A percentile compares a stretch with the other conserved stretches of the same genome.
Evolutionary conservation across 441 rosid species (phyloP).

Genomic region (Erysimum pusillum): DNA sequence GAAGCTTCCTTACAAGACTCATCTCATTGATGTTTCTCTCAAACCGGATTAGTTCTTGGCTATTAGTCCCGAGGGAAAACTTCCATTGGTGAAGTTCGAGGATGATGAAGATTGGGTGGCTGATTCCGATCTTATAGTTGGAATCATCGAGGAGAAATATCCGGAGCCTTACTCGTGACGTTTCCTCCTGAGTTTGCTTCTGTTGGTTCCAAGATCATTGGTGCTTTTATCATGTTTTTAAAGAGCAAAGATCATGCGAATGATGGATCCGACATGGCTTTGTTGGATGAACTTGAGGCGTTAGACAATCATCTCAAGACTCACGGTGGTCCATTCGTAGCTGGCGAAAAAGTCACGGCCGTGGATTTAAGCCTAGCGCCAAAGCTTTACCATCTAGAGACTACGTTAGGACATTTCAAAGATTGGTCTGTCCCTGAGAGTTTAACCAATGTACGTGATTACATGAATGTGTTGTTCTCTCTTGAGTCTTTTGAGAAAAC

Average conservation of each 20-base stretch:
- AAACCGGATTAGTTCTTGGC: neutral
- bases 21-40: neutral
- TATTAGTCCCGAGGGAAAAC: neutral
- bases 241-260: neutral
- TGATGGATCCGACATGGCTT: neutral
- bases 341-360: conserved; percentile 50
- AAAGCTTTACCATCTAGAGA: conserved; percentile 73
- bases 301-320: neutral
- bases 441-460: neutral
- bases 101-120: neutral
- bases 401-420: neutral
- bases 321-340: neutral
- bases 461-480: neutral
- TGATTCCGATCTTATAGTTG: neutral
- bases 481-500: neutral
- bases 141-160: neutral
- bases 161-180: neutral
- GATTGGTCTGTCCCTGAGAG: neutral
- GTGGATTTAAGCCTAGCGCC: conserved; percentile 81
- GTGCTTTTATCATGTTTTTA: neutral
- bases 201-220: neutral
- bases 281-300: neutral
- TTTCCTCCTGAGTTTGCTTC: neutral
- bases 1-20: neutral
- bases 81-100: neutral